Evolutionary conservation across 805 yeast species (phyloP), one percentile per base, ranked within the genome.

Genomic region (Yamadazyma akitaensis): DNA sequence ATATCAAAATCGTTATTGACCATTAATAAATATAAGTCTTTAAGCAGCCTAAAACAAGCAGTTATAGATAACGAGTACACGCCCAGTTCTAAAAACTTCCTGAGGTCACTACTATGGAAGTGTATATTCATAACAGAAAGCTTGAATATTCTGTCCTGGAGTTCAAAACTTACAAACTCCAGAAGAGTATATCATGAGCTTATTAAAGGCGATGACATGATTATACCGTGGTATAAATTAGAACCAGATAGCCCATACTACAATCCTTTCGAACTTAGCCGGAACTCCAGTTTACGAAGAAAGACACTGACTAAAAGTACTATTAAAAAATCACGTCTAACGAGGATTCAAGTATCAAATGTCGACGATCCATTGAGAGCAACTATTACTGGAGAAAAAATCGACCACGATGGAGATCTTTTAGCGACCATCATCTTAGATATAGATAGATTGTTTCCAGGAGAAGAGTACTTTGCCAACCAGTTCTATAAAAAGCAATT

Each of bases 401-500:
- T 40, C 11, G 35, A 35, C 16, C 39, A 34, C 24, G 78, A 76
- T 50, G 41, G 63, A 2, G 78, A 75, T 28, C 61, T 72, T 9
- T 59, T 79, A 25, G 64, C 64, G 24, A 61, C 67, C 7, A 70
- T 79, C 26, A 67, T 77, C n/a, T 55, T 76, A 38, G 84, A 79
- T 49, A 75, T 78, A 3, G 77, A 77, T 37, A 58, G 84, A 44
- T 59, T 79, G 11, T 79, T 79, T 51, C 83, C 84, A 1, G 76
- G 75, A 1, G 75, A 71, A 40, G 58, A 53, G 17, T 61, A 61
- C 46, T 67, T 60, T 48, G 58, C 56, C 49, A 59, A 59, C 2
- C 35, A 55, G 14, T 41, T 32, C 13, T 49, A 54, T 42, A 68
- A 66, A 44, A 49, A 52, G 14, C 63, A 59, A 40, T 52, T 79